These are phyloP conservation scores for Urochloa ruziziensis DNA, from an alignment of 176 grass and related monocot species.

Conservation along the genomic window DNA sequence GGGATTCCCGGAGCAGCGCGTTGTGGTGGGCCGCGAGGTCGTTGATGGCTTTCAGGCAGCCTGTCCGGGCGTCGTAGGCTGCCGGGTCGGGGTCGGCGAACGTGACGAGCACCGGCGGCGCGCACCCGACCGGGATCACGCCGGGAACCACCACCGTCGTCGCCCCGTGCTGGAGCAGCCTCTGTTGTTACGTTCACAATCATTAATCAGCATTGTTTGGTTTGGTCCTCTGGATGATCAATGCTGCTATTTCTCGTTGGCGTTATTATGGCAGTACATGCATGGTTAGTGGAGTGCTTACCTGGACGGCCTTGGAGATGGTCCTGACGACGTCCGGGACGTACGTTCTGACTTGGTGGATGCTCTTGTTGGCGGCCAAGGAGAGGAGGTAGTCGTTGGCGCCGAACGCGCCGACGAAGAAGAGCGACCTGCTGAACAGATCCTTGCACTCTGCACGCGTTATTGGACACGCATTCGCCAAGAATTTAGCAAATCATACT, in stretches of 20 bases:
- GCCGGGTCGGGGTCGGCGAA: conserved; percentile 15
- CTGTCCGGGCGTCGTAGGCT: conserved; percentile 37
- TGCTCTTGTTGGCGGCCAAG: conserved; percentile 15
- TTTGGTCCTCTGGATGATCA: background rate
- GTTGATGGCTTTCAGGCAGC: conserved; percentile 50
- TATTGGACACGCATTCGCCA: background rate
- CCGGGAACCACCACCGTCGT: conserved; percentile 25
- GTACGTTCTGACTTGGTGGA: conserved; percentile 26
- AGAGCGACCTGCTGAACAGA: conserved; percentile 46
- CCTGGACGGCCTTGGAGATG: conserved; percentile 58
- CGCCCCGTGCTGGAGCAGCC: conserved; percentile 33
- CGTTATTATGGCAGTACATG: background rate
- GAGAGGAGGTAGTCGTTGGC: conserved; percentile 52
- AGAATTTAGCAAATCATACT: background rate
- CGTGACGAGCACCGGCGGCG: conserved; percentile 21
- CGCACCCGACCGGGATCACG: conserved; percentile 29
- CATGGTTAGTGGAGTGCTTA: background rate
- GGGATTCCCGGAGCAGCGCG: conserved; percentile 28
- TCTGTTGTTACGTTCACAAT: conserved; percentile 12
- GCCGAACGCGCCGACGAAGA: conserved; percentile 53
- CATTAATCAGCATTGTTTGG: background rate
- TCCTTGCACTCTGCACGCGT: conserved; percentile 28
- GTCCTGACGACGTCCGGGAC: conserved; percentile 36
- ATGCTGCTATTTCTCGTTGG: background rate
- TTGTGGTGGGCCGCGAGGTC: conserved; percentile 45